These are phyloP conservation scores for Ambrosia trifida DNA, from an alignment of 129 eudicot genomes.

Conservation along the genomic window DNA sequence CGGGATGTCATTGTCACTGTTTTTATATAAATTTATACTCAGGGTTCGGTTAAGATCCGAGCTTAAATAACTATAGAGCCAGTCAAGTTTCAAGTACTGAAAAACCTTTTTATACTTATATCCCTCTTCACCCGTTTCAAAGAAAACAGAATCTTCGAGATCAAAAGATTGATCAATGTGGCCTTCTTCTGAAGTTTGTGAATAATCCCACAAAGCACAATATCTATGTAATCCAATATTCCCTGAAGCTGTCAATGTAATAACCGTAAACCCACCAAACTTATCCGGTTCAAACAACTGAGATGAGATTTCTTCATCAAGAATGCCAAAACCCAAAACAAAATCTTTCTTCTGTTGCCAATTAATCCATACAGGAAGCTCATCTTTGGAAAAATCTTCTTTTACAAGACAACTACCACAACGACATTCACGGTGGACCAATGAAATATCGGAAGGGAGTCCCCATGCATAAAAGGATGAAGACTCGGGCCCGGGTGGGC, in stretches of 20 bases:
- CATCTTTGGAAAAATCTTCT: conserved; percentile 52
- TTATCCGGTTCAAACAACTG: conserved; percentile 37
- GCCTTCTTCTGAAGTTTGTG: conserved; percentile 29
- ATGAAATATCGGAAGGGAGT: conserved; percentile 60
- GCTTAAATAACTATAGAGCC: conserved; percentile 44
- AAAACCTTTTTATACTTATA: conserved; percentile 40
- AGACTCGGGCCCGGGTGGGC: conserved; percentile 46
- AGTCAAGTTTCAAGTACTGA: conserved; percentile 44
- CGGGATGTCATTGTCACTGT: conserved; percentile 3
- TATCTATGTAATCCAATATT: conserved; percentile 63
- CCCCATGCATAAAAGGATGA: conserved; percentile 70
- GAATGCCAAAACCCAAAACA: conserved; percentile 70
- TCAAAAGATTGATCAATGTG: conserved; percentile 34
- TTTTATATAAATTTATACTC: conserved; percentile 20
- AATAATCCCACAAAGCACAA: conserved; percentile 51
- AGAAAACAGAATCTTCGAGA: conserved; percentile 47
- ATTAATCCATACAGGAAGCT: conserved; percentile 67
- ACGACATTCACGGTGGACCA: conserved; percentile 43
- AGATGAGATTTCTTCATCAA: conserved; percentile 41
- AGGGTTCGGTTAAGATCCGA: conserved; percentile 37
- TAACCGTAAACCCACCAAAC: conserved; percentile 64
- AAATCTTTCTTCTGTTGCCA: conserved; percentile 79
- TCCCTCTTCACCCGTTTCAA: conserved; percentile 35
- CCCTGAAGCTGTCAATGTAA: conserved; percentile 66
- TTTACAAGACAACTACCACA: conserved; percentile 77